phyloP scores from a whole-genome alignment of 768 basidiomycete genomes.

The Boletus tomentosulus region DNA sequence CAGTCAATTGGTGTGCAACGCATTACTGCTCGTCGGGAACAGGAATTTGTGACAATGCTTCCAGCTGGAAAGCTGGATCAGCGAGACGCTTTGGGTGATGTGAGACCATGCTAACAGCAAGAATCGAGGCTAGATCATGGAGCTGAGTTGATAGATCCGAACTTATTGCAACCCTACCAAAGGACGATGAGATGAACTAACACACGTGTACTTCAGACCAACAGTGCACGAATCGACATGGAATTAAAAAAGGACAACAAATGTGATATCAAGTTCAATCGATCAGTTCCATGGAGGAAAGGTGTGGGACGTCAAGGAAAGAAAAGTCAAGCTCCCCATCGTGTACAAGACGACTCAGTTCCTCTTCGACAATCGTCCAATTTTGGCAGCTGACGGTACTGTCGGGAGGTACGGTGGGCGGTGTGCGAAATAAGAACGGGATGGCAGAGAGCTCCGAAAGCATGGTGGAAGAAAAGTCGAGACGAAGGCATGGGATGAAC shows the following conservation, averaged over 20 bases:
- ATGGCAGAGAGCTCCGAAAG: slow-evolving; percentile 28
- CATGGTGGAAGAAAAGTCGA: slow-evolving; percentile 12
- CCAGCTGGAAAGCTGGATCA: slow-evolving; percentile 31
- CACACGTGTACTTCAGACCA: background rate
- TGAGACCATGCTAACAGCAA: slow-evolving; percentile 42
- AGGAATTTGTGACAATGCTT: slow-evolving; percentile 36
- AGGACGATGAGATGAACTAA: background rate
- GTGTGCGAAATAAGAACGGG: slow-evolving; percentile 28
- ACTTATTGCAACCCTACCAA: too few species aligned
- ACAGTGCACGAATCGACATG: background rate
- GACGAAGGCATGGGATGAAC: background rate
- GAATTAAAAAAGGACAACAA: slow-evolving; percentile 2
- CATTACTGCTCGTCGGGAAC: slow-evolving; percentile 48
- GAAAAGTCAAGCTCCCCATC: slow-evolving; percentile 26
- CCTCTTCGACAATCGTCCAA: slow-evolving; percentile 20
- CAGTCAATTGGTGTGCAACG: too few species aligned
- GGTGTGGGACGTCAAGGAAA: slow-evolving; percentile 18
- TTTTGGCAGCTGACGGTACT: background rate
- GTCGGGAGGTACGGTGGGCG: slow-evolving; percentile 2
- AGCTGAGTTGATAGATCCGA: background rate
- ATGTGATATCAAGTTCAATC: slow-evolving; percentile 3
- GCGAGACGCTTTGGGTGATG: slow-evolving; percentile 29
- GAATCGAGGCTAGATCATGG: background rate
- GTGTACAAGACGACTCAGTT: slow-evolving; percentile 17
- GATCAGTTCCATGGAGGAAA: slow-evolving; percentile 12